phyloP scores from a whole-genome alignment of 2,329 filamentous ascomycete genomes.

The Gremmenia infestans region DNA sequence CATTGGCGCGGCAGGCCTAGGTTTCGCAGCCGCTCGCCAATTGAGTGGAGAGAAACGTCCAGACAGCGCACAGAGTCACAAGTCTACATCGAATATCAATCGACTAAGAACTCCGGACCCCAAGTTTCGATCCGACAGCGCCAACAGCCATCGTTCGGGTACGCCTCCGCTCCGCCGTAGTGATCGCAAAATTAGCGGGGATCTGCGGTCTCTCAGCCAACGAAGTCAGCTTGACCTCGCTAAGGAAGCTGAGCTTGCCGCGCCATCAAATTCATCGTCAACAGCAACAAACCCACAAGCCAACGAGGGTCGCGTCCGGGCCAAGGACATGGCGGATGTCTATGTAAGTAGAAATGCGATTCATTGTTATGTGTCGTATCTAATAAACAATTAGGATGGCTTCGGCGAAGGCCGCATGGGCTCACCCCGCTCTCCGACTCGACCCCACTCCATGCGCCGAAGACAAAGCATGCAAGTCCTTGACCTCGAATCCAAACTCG shows the following conservation, averaged over 20 bases:
- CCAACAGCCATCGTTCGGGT: conserved; percentile 48
- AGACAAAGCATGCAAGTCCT: conserved; percentile 97
- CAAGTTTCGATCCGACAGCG: conserved; percentile 56
- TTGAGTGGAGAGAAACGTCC: conserved; percentile 28
- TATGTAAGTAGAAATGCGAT: conserved; percentile 63
- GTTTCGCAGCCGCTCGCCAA: conserved; percentile 28
- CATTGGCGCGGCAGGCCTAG: conserved; percentile 23
- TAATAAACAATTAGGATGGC: conserved; percentile 62
- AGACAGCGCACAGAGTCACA: conserved; percentile 24
- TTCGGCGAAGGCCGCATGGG: conserved; percentile 82
- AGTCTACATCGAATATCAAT: conserved; percentile 28
- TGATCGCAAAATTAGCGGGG: conserved; percentile 65
- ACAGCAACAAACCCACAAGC: conserved; percentile 65
- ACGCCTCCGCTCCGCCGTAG: conserved; percentile 69
- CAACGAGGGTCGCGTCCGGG: conserved; percentile 80
- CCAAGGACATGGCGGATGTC: conserved; percentile 86
- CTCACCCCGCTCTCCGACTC: conserved; percentile 86
- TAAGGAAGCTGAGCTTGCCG: conserved; percentile 39
- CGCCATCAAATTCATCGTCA: conserved; percentile 19
- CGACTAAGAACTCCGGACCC: conserved; percentile 30
- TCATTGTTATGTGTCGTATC: conserved; percentile 17
- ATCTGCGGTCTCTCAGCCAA: conserved; percentile 66
- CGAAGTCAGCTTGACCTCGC: conserved; percentile 38
- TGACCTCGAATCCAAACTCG: conserved; percentile 80
- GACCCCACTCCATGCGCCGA: conserved; percentile 92